These are phyloP conservation scores for Teunomyces barrocoloradensis DNA, from an alignment of 805 yeast species.

Conservation along the genomic window DNA sequence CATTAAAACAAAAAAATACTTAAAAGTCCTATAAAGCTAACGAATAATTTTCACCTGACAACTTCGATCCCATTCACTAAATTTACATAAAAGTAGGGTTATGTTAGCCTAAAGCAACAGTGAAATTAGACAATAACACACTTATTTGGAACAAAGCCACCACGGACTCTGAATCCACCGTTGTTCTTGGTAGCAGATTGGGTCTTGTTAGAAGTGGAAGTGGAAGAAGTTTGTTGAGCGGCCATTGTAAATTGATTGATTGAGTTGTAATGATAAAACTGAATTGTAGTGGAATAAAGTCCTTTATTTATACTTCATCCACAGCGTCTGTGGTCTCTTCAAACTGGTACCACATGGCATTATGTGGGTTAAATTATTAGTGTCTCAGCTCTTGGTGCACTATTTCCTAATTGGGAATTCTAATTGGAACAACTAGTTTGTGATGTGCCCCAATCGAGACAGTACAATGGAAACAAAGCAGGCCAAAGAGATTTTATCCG, in stretches of 20 bases:
- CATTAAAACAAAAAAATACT: background rate
- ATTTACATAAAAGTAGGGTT: background rate
- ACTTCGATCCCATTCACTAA: background rate
- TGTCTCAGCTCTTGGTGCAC: background rate
- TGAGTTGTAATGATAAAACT: background rate
- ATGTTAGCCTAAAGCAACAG: background rate
- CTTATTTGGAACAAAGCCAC: background rate
- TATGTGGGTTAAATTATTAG: too few species aligned
- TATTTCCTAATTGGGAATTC: background rate
- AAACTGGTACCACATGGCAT: too few species aligned
- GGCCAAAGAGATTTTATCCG: too few species aligned
- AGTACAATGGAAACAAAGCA: background rate
- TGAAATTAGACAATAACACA: conserved; percentile 3
- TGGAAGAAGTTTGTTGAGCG: conserved; percentile 3
- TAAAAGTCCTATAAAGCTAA: background rate
- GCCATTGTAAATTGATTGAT: conserved; percentile 1
- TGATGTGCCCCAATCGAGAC: background rate
- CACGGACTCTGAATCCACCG: background rate
- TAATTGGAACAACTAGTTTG: background rate
- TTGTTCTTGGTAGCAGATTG: conserved; percentile 7
- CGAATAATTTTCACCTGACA: background rate
- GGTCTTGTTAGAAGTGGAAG: conserved; percentile 4
- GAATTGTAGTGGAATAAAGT: background rate
- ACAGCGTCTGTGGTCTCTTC: too few species aligned
- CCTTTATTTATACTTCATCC: background rate